phyloP scores from a whole-genome alignment of 75 land plant species.

The Gnetum montanum region DNA sequence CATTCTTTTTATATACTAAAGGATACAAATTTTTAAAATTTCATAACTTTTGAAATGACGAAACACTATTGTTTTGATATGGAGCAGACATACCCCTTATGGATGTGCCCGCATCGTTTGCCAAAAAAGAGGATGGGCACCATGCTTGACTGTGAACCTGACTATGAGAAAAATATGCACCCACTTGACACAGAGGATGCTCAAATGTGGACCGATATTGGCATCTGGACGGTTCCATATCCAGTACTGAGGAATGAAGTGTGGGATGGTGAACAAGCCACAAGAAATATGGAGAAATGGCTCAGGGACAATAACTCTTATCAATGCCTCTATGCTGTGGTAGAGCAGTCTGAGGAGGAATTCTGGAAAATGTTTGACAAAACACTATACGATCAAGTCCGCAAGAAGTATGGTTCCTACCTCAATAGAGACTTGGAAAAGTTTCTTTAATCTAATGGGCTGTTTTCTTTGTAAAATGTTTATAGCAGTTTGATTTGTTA shows the following conservation, averaged over 20 bases:
- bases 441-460: neutral
- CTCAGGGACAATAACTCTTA: slow-evolving; percentile 17
- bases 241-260: slow-evolving; percentile 22
- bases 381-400: slow-evolving; percentile 17
- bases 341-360: slow-evolving; percentile 19
- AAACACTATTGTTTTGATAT: no score
- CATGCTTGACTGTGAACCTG: slow-evolving; percentile 21
- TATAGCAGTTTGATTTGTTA: neutral
- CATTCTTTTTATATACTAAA: no score
- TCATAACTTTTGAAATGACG: no score
- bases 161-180: slow-evolving; percentile 14
- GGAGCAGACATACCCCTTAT: no score
- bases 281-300: slow-evolving; percentile 27
- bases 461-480: neutral
- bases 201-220: slow-evolving; percentile 27
- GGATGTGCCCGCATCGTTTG: slow-evolving; percentile 25
- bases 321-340: slow-evolving; percentile 21
- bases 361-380: slow-evolving; percentile 24
- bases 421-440: no score
- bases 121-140: slow-evolving; percentile 24
- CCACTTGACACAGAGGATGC: slow-evolving; percentile 26
- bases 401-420: slow-evolving; percentile 11
- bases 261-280: slow-evolving; percentile 29
- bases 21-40: no score
- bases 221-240: slow-evolving; percentile 24